phyloP scores from a whole-genome alignment of 2,329 filamentous ascomycete genomes.

The Botrytis tulipae region DNA sequence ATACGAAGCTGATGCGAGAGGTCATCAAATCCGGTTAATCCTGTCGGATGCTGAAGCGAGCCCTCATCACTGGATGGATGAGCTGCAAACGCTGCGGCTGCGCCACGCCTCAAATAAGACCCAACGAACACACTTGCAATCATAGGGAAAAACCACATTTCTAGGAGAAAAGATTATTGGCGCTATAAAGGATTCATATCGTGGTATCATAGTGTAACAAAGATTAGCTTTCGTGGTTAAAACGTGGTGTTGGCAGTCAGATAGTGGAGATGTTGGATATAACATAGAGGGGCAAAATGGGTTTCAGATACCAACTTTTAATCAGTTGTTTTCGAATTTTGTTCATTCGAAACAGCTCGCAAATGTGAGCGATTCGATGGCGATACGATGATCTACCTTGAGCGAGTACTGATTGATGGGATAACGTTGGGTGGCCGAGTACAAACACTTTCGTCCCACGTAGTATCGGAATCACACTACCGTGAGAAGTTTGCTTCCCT shows the following conservation, averaged over 20 bases:
- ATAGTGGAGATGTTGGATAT: not conserved
- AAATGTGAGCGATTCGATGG: not conserved
- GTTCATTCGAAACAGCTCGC: not conserved
- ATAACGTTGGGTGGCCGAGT: not conserved
- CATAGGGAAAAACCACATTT: not conserved
- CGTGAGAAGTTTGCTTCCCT: not conserved
- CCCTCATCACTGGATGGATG: slow-evolving; percentile 1
- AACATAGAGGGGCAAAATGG: not conserved
- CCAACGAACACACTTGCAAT: not conserved
- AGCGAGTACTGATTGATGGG: not conserved
- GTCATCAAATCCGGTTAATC: not conserved
- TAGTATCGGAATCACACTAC: not conserved
- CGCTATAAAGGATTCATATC: not conserved
- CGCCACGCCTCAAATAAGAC: not conserved
- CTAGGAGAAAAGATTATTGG: not conserved
- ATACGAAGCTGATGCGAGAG: not conserved
- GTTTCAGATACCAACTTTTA: not conserved
- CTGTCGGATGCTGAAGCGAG: not conserved
- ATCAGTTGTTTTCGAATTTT: not conserved
- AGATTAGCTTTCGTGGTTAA: slow-evolving; percentile 3
- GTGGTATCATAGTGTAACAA: not conserved
- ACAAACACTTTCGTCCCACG: not conserved
- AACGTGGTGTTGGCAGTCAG: not conserved
- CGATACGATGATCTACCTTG: not conserved
- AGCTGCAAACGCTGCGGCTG: slow-evolving; percentile 9